A percentile compares a stretch with the other conserved stretches of the same genome.
Conservation (phyloP, 768 basidiomycete species). For the Collybiopsis luxurians region DNA sequence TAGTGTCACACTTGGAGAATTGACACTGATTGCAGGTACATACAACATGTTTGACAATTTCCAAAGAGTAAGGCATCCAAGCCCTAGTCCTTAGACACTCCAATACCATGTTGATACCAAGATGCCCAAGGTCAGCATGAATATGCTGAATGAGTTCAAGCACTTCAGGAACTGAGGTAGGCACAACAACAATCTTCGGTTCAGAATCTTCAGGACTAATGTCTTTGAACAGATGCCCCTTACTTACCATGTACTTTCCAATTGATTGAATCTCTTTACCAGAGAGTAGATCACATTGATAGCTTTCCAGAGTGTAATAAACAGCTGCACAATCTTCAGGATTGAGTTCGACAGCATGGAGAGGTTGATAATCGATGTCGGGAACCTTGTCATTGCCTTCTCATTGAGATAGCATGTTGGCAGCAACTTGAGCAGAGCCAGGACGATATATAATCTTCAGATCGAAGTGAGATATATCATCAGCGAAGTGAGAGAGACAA, state of each 20-base stretch:
- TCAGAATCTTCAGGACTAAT: too few relatives aligned
- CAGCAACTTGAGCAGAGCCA: background rate
- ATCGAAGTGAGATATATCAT: slow-evolving; percentile 11
- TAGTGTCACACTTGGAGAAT: too few relatives aligned
- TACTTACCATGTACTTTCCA: too few relatives aligned
- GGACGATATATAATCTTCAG: background rate
- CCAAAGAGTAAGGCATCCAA: background rate
- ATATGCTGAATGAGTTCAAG: too few relatives aligned
- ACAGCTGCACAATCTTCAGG: background rate
- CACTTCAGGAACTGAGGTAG: too few relatives aligned
- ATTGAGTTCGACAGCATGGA: background rate
- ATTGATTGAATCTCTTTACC: too few relatives aligned
- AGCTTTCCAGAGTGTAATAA: background rate
- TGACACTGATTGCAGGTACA: background rate
- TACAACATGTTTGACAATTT: background rate
- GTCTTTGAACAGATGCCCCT: too few relatives aligned
- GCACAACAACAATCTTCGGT: too few relatives aligned
- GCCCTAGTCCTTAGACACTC: too few relatives aligned
- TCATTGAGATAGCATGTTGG: background rate
- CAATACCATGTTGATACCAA: too few relatives aligned
- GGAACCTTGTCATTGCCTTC: slow-evolving; percentile 6
- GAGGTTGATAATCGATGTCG: background rate
- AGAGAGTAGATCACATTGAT: too few relatives aligned
- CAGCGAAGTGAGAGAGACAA: slow-evolving; percentile 18
- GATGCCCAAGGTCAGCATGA: too few relatives aligned